These are phyloP conservation scores for Pseudocercospora fuligena DNA, from an alignment of 2,329 filamentous ascomycete genomes.

Conservation along the genomic window DNA sequence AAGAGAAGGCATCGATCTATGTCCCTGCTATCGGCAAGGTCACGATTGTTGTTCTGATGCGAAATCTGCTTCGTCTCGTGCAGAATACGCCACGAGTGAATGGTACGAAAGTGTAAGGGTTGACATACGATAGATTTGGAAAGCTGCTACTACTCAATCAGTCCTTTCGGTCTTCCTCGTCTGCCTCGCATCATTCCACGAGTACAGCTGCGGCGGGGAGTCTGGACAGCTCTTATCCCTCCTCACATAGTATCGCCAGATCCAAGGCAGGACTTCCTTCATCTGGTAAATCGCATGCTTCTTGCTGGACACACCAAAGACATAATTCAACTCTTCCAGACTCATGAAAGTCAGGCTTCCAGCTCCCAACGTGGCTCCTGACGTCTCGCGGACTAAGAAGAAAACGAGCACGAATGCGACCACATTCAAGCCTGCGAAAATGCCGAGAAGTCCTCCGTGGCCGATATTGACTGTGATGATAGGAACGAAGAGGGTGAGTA, in stretches of 20 bases:
- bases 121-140: background rate
- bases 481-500: conserved; percentile 39
- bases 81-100: conserved; percentile 36
- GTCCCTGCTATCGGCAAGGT: conserved; percentile 97
- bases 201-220: conserved; percentile 11
- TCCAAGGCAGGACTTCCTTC: conserved; percentile 22
- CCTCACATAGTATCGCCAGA: conserved; percentile 14
- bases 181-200: conserved; percentile 11
- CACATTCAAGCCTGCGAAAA: conserved; percentile 39
- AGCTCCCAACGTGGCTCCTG: conserved; percentile 30
- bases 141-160: background rate
- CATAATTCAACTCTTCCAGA: conserved; percentile 41
- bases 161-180: background rate
- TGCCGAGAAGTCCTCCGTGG: conserved; percentile 34
- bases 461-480: conserved; percentile 29
- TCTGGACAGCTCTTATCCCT: background rate
- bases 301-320: conserved; percentile 33
- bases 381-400: conserved; percentile 41
- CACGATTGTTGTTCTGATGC: conserved; percentile 86
- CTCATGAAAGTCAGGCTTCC: conserved; percentile 31
- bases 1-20: conserved; percentile 95
- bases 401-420: conserved; percentile 40
- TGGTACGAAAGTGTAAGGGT: conserved; percentile 11
- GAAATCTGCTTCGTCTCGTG: conserved; percentile 73
- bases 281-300: conserved; percentile 22